phyloP scores from a whole-genome alignment of 495 filamentous ascomycete genomes.

The Elaphomyces granulatus region DNA sequence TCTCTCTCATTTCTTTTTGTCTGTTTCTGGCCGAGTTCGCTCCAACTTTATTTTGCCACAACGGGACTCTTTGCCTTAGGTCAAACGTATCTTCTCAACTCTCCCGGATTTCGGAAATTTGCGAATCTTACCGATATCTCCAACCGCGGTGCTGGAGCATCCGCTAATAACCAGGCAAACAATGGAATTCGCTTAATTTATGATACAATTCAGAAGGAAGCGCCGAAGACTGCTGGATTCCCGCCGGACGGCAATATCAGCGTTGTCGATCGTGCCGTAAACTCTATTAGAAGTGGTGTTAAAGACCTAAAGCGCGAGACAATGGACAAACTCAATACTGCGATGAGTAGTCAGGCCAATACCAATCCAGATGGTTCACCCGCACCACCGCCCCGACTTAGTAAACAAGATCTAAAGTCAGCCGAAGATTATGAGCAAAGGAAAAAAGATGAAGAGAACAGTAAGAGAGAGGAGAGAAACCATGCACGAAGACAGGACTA shows the following conservation, averaged over 20 bases:
- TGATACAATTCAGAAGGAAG: constrained; percentile 4
- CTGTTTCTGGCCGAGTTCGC: constrained; percentile 44
- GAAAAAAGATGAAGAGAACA: neutral
- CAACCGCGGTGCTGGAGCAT: neutral
- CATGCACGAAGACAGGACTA: neutral
- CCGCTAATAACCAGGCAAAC: constrained; percentile 2
- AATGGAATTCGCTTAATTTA: constrained; percentile 3
- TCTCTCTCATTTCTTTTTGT: constrained; percentile 47
- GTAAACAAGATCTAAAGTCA: constrained; percentile 6
- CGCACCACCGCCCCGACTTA: constrained; percentile 11
- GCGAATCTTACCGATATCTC: constrained; percentile 15
- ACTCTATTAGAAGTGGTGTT: constrained; percentile 10
- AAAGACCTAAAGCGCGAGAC: constrained; percentile 7
- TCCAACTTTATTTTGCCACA: constrained; percentile 59
- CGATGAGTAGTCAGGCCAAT: constrained; percentile 5
- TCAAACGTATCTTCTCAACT: constrained; percentile 41
- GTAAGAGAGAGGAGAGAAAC: neutral
- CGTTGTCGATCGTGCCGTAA: constrained; percentile 15
- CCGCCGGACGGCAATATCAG: constrained; percentile 5
- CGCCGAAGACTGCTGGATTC: neutral
- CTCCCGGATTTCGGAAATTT: constrained; percentile 13
- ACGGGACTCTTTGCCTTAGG: constrained; percentile 39
- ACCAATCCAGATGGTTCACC: constrained; percentile 8
- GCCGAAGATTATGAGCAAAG: neutral
- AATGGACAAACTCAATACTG: constrained; percentile 10